Conservation (phyloP, 768 basidiomycete genomes). For the Jaapia argillacea region DNA sequence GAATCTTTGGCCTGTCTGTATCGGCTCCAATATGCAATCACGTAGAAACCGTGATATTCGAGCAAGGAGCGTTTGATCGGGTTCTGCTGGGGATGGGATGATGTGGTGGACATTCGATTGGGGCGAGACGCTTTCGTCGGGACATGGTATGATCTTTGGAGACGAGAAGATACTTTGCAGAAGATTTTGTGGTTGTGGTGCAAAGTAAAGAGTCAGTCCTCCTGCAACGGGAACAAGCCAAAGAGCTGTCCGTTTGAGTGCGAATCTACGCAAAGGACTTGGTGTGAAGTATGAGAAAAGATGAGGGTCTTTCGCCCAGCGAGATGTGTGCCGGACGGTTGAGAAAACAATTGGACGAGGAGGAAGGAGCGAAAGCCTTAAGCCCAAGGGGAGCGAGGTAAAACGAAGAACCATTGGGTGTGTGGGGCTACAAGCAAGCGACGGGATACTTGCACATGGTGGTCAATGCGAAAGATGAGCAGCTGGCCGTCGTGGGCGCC, state of each 20-base stretch:
- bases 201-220: conserved; percentile 40
- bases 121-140: conserved; percentile 9
- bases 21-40: conserved; percentile 68
- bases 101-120: conserved; percentile 11
- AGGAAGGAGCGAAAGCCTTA: conserved; percentile 16
- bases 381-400: conserved; percentile 14
- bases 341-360: conserved; percentile 8
- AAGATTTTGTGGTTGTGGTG: conserved; percentile 31
- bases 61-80: conserved; percentile 33
- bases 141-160: conserved; percentile 37
- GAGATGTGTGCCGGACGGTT: conserved; percentile 18
- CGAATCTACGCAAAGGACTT: conserved; percentile 18
- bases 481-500: conserved; percentile 1
- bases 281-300: conserved; percentile 25
- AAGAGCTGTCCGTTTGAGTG: conserved; percentile 21
- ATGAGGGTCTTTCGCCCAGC: conserved; percentile 9
- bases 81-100: conserved; percentile 65
- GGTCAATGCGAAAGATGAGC: conserved; percentile 4
- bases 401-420: conserved; percentile 16
- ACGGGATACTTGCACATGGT: no score
- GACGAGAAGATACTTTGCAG: conserved; percentile 41
- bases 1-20: conserved; percentile 78
- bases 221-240: conserved; percentile 53
- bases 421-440: no score
- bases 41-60: conserved; percentile 39